phyloP scores from a whole-genome alignment of 83 land plant genomes.

The Picea abies region DNA sequence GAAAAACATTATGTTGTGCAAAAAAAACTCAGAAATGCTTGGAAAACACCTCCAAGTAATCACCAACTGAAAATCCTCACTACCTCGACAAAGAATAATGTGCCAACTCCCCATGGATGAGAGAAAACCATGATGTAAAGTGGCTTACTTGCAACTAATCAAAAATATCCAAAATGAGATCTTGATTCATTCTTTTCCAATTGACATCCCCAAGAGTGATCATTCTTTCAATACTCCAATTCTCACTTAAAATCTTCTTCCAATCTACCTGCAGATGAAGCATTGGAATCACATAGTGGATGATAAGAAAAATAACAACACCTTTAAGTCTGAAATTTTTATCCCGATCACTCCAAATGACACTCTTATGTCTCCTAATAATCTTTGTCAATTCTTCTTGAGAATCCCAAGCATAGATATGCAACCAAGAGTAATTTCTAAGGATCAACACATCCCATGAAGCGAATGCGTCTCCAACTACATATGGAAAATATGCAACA shows the following conservation, averaged over 20 bases:
- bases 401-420: constrained; percentile 1
- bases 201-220: background rate
- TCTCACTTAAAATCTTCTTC: background rate
- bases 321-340: too few relatives aligned
- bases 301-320: too few relatives aligned
- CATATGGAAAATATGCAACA: background rate
- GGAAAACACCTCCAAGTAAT: too few relatives aligned
- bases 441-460: too few relatives aligned
- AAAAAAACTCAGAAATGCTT: too few relatives aligned
- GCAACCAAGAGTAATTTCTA: background rate
- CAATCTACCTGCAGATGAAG: too few relatives aligned
- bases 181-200: background rate
- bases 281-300: too few relatives aligned
- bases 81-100: background rate
- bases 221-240: background rate
- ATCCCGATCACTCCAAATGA: background rate
- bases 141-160: background rate
- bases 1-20: too few relatives aligned
- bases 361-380: background rate
- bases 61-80: background rate
- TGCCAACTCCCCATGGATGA: background rate
- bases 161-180: background rate
- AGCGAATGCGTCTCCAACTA: background rate
- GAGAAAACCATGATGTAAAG: background rate
- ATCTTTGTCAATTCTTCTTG: background rate